A percentile compares a stretch with the other conserved stretches of the same genome.
Evolutionary conservation across 148 eudicot species (phyloP).

Genomic region (Heliosperma pusillum): DNA sequence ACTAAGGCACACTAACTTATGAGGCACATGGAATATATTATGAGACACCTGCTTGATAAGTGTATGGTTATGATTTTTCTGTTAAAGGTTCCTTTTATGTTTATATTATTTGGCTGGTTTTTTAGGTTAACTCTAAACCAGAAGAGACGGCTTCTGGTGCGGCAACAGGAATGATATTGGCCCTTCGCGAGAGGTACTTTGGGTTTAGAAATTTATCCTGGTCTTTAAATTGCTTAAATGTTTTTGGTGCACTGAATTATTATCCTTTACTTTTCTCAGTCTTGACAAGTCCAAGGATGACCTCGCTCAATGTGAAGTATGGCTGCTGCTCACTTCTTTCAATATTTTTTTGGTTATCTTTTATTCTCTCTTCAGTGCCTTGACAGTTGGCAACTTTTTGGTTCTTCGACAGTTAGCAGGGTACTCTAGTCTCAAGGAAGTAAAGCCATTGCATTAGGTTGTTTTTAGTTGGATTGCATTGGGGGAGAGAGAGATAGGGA

Average conservation of each 20-base stretch:
- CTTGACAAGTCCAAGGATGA: constrained; percentile 83
- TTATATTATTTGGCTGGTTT: constrained; percentile 1
- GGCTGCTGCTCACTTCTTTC: constrained; percentile 20
- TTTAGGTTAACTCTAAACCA: constrained; percentile 50
- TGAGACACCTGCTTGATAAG: background rate
- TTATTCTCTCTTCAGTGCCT: background rate
- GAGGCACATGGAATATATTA: background rate
- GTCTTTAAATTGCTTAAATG: background rate
- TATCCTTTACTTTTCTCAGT: constrained; percentile 37
- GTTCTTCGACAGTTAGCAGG: background rate
- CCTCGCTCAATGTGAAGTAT: constrained; percentile 73
- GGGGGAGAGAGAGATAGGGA: background rate
- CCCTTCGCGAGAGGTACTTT: constrained; percentile 90
- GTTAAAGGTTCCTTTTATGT: background rate
- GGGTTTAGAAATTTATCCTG: background rate
- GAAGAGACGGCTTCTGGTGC: constrained; percentile 97
- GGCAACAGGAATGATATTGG: constrained; percentile 91
- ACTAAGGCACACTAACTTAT: background rate
- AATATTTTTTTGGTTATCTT: background rate
- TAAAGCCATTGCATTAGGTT: background rate
- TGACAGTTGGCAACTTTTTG: background rate
- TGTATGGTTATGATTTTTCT: background rate
- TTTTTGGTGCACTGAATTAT: background rate
- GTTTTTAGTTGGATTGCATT: background rate
- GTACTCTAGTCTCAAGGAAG: background rate